Conservation (phyloP, 495 filamentous ascomycete genomes). For the Hyphodiscus hymeniophilus region DNA sequence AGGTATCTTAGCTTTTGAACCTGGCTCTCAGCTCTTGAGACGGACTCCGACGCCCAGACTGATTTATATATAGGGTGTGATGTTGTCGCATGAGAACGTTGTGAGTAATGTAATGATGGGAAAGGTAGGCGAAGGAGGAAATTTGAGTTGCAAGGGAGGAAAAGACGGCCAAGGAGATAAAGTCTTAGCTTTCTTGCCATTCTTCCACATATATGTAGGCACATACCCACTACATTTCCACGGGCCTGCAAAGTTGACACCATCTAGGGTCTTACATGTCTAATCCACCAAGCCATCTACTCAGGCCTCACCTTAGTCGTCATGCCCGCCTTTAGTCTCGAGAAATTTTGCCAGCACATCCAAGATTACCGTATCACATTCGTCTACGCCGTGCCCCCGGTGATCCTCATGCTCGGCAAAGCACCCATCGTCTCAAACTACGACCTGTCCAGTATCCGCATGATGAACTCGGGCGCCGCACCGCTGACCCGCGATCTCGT, state of each 20-base stretch:
- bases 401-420: slow-evolving; percentile 74
- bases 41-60: slow-evolving; percentile 30
- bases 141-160: slow-evolving; percentile 53
- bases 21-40: slow-evolving; percentile 20
- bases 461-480: slow-evolving; percentile 86
- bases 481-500: slow-evolving; percentile 80
- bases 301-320: slow-evolving; percentile 63
- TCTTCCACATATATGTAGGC: slow-evolving; percentile 79
- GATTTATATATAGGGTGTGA: slow-evolving; percentile 88
- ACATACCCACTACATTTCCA: not conserved
- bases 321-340: slow-evolving; percentile 79
- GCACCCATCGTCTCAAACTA: slow-evolving; percentile 68
- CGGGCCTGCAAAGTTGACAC: not conserved
- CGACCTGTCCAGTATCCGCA: slow-evolving; percentile 68
- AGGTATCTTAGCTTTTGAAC: too few species aligned
- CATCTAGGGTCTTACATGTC: slow-evolving; percentile 54
- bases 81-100: slow-evolving; percentile 77
- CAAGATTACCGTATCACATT: slow-evolving; percentile 71
- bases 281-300: slow-evolving; percentile 57
- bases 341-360: slow-evolving; percentile 65
- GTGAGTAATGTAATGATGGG: slow-evolving; percentile 54
- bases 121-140: slow-evolving; percentile 46
- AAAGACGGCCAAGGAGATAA: slow-evolving; percentile 57
- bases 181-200: slow-evolving; percentile 74
- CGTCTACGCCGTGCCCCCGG: slow-evolving; percentile 76